Percentiles rank a stretch among this genome's conserved stretches.
Conservation (phyloP, 2,329 filamentous ascomycete genomes). For the Mycosphaerella arachidis region DNA sequence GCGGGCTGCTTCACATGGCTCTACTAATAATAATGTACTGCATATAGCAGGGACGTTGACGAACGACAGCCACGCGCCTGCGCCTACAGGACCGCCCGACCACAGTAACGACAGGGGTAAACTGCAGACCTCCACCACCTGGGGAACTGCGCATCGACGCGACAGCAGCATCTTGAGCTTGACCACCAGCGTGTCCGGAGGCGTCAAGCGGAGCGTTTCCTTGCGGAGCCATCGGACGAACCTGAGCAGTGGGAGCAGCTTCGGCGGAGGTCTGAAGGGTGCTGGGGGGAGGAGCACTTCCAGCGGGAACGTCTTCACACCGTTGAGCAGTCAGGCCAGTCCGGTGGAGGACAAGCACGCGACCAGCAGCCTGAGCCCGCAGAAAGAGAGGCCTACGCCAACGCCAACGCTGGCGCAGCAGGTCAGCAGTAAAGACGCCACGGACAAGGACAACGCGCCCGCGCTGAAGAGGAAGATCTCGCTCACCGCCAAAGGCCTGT, state of each 20-base stretch:
- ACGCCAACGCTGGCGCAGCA: neutral
- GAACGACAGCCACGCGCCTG: neutral
- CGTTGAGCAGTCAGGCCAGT: constrained; percentile 14
- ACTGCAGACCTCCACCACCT: neutral
- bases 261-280: constrained; percentile 2
- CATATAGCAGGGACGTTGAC: neutral
- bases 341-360: constrained; percentile 11
- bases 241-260: constrained; percentile 25
- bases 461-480: constrained; percentile 19
- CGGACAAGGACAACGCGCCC: constrained; percentile 7
- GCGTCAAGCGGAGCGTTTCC: constrained; percentile 38
- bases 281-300: neutral
- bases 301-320: constrained; percentile 8
- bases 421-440: neutral
- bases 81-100: neutral
- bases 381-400: neutral
- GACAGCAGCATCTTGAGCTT: constrained; percentile 28
- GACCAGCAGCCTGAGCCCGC: neutral
- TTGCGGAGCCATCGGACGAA: constrained; percentile 35
- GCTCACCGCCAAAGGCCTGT: constrained; percentile 21
- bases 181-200: constrained; percentile 32
- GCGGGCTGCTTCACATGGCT: neutral
- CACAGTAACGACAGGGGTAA: neutral
- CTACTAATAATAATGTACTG: neutral
- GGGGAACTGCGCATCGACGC: constrained; percentile 14